Base-by-base conservation (phyloP, 2,329 filamentous ascomycete genomes). In the Colletotrichum sp. region DNA sequence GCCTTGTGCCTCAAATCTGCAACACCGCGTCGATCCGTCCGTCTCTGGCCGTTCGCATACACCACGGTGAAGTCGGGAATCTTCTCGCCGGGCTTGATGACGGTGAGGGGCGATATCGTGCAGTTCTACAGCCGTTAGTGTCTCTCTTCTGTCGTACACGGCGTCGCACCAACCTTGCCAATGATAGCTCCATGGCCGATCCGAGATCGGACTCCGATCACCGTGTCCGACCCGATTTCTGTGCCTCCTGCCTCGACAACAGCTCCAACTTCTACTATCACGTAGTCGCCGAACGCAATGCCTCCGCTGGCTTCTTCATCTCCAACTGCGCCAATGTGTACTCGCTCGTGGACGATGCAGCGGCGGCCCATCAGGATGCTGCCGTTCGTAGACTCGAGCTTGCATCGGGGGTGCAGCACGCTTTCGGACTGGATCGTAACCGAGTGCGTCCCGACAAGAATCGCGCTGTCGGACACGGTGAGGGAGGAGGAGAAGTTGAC, bases 341-440 rank as follows among this genome's bases (percentile, higher is more conserved):
- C 85, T 73, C 91, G 87, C 85, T 98, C 97, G 79, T 94, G 92
- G 58, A 98, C 89, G 61, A 98, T 94, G 80, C 94, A 97, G 68
- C 94, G 92, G 74, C 95, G 92, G 30, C 96, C 96, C 75, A 98
- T 91, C 32, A 93, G 92, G 78, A 98, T 92, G 58, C 95, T 93
- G 6, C 95, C 95, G 67, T 93, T 89, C 73, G 92, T 92, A 10
- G 96, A 94, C 80, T 96, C 94, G 72, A 98, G 90, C 77, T 93
- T 92, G 18, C 93, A 91, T 65, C 96, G 94, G 2, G 97, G 96
- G 81, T 98, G 96, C n/a, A 99, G 86, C 8, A 98, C 91, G 5
- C 92, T 93, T 81, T 95, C 93, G 28, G 94, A 89, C 72, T 93
- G 93, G 77, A 98, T 92, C 60, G 92, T 93, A 77, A 99, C 95